Evolutionary conservation across 495 filamentous ascomycete genomes (phyloP), one percentile per base, ranked within the genome.

Genomic region (Aspergillus steynii): DNA sequence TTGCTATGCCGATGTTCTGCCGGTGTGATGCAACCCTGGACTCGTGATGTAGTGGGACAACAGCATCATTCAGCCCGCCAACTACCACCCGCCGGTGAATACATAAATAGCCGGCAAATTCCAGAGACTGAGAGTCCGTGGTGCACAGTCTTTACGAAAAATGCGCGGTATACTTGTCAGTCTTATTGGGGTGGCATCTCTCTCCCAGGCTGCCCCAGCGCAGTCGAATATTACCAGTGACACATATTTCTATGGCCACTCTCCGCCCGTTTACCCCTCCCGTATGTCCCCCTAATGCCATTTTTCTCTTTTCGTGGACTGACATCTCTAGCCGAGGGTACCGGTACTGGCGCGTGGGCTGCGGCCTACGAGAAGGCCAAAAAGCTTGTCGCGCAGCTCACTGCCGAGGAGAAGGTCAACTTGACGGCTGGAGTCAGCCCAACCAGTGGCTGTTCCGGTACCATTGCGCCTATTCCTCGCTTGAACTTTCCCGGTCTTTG

Each of bases 401-500:
- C 83, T 1, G 66, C 82, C 9, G 82, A 84, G 10, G 85, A 90
- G 60, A 88, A 88, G 61, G 72, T 81, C 42, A 80, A 76, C 51
- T 66, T 87, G 50, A 86, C 74, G 59, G 79, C 63, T 55, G 75
- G 69, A 50, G 55, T 49, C 53, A 88, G 90, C 20, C 86, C 88
- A 6, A 72, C 73, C 12, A 64, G 68, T 32, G 92, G 90, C 4
- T 88, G 86, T 61, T 79, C 81, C 10, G 85, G 86, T 15, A 77
- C 79, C 62, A 86, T 80, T 6, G 71, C 69, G 14, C 67, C 76
- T 2, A 74, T 89, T 29, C 75, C 79, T 0, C 75, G 86, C 6
- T 70, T 90, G 3, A 70, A 65, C 1, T 90, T 86, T 62, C 78
- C 84, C 0, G 88, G 88, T 2, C 69, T 90, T 34, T 90, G 87